These are phyloP conservation scores for Cenchrus purpureus DNA, from an alignment of 176 grass and related monocot species.

Conservation along the genomic window DNA sequence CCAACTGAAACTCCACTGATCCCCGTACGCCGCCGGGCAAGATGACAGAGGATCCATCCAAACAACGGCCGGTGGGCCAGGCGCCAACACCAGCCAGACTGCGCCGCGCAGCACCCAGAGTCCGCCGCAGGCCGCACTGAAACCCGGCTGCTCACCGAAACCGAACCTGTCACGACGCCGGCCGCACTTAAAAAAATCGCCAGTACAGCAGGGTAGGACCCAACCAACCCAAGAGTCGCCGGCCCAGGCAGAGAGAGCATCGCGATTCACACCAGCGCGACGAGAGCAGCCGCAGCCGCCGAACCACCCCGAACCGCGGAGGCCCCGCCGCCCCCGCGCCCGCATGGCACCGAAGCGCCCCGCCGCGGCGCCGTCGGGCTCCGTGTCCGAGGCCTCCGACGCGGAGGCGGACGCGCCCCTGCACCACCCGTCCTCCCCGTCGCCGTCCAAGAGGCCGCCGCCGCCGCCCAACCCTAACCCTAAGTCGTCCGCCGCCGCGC, in stretches of 20 bases:
- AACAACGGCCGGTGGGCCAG: neutral
- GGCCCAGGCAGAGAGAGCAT: conserved; percentile 8
- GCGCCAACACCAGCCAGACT: neutral
- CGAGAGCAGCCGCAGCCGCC: neutral
- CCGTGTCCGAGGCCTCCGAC: conserved; percentile 47
- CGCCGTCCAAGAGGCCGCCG: conserved; percentile 48
- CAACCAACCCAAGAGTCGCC: conserved; percentile 20
- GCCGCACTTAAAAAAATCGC: neutral
- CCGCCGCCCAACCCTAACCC: conserved; percentile 46
- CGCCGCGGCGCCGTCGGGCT: conserved; percentile 32
- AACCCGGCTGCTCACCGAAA: neutral
- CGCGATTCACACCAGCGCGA: conserved; percentile 26
- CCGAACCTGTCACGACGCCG: neutral
- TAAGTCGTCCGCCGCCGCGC: conserved; percentile 14
- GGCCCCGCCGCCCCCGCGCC: neutral
- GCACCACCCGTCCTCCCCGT: conserved; percentile 32
- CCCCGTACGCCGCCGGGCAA: neutral
- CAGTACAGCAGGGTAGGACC: conserved; percentile 24
- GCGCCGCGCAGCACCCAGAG: too few relatives aligned
- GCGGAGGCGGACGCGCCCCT: conserved; percentile 33
- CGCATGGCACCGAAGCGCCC: conserved; percentile 68
- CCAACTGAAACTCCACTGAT: neutral
- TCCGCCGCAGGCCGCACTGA: neutral
- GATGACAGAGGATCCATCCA: neutral
- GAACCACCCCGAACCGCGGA: neutral